Evolutionary conservation across 371 early-diverging fungal species (phyloP).

Genomic region (Haplosporangium sp.): DNA sequence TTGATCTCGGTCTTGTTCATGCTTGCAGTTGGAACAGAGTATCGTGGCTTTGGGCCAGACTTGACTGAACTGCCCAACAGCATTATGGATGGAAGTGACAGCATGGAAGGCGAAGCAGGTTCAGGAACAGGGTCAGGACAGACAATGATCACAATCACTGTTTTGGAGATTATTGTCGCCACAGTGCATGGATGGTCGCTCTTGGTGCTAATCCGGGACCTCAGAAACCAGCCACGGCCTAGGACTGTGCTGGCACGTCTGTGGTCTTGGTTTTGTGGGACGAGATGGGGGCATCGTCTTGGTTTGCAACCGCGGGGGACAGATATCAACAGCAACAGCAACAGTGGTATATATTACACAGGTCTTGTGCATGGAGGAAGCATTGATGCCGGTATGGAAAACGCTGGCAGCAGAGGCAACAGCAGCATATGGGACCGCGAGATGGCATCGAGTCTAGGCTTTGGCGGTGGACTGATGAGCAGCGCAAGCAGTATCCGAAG

Average conservation of each 20-base stretch:
- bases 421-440: conserved; percentile 25
- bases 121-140: neutral
- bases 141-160: conserved; percentile 19
- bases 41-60: neutral
- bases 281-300: conserved; percentile 14
- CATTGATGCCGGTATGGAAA: neutral
- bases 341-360: neutral
- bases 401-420: neutral
- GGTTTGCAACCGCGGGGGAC: neutral
- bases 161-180: conserved; percentile 30
- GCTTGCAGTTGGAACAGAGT: conserved; percentile 17
- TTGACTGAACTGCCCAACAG: neutral
- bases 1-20: conserved; percentile 32
- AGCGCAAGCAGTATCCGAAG: conserved; percentile 33
- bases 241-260: conserved; percentile 16
- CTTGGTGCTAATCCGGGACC: conserved; percentile 38
- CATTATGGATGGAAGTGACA: neutral
- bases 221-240: conserved; percentile 37
- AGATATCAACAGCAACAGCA: neutral
- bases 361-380: neutral
- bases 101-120: neutral
- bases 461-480: conserved; percentile 27
- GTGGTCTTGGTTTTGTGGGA: conserved; percentile 38
- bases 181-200: conserved; percentile 48
- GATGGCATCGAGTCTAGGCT: conserved; percentile 19